phyloP scores from a whole-genome alignment of 257 asterid species.

The Nicotiana obtusifolia region DNA sequence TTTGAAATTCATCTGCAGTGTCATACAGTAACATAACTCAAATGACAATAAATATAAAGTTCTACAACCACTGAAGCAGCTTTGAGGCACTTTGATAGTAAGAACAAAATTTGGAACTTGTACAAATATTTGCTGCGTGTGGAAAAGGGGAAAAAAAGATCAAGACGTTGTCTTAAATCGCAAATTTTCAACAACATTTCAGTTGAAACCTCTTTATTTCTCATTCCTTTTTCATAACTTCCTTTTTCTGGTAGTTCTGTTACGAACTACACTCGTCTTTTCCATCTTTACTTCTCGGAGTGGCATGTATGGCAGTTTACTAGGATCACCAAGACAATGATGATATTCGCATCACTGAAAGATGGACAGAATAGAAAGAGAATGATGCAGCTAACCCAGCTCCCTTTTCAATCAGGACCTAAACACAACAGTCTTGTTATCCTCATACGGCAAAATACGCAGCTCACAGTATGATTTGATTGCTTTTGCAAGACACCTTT shows the following conservation, averaged over 20 bases:
- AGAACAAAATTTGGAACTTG: not conserved
- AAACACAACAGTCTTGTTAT: conserved; percentile 80
- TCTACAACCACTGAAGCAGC: not conserved
- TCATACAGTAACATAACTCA: not conserved
- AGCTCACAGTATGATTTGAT: conserved; percentile 82
- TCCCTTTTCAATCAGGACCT: conserved; percentile 15
- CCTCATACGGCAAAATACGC: conserved; percentile 73
- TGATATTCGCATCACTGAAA: not conserved
- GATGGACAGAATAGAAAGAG: not conserved
- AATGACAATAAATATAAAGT: not conserved
- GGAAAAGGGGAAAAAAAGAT: not conserved
- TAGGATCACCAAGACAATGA: not conserved
- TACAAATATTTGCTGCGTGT: not conserved
- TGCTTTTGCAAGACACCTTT: conserved; percentile 86
- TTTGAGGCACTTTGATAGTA: not conserved
- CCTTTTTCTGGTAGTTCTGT: not conserved
- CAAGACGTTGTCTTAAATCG: not conserved
- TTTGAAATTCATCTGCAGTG: not conserved
- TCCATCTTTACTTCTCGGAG: not conserved
- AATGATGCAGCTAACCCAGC: not conserved
- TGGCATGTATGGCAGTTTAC: not conserved
- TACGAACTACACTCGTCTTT: not conserved
- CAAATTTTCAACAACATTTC: not conserved
- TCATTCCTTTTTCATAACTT: not conserved
- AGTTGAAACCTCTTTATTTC: not conserved